Evolutionary conservation across 2,329 filamentous ascomycete genomes (phyloP).

Genomic region (Alternaria novae-zelandiae): DNA sequence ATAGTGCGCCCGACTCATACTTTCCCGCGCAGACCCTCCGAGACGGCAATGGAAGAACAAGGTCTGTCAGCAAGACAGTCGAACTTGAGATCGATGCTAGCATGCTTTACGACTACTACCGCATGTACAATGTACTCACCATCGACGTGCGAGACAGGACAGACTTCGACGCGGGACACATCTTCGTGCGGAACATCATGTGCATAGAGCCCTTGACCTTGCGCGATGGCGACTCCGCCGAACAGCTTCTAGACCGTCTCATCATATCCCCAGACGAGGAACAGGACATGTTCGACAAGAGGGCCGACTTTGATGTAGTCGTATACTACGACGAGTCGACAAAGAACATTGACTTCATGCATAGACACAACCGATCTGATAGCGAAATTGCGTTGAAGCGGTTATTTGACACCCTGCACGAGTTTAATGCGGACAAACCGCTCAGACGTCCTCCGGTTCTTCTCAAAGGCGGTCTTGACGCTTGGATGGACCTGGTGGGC

Average conservation of each 20-base stretch:
- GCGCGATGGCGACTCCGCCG: conserved; percentile 70
- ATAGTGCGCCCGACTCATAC: conserved; percentile 50
- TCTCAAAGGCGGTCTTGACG: conserved; percentile 80
- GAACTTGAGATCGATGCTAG: conserved; percentile 70
- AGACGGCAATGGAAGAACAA: conserved; percentile 32
- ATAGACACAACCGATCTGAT: conserved; percentile 52
- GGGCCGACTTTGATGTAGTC: conserved; percentile 80
- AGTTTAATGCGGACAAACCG: conserved; percentile 82
- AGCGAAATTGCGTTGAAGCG: conserved; percentile 65
- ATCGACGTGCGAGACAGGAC: conserved; percentile 85
- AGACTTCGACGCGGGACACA: conserved; percentile 86
- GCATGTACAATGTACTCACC: conserved; percentile 71
- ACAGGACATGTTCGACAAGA: conserved; percentile 72
- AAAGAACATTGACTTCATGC: conserved; percentile 64
- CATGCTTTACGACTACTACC: conserved; percentile 74
- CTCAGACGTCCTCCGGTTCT: conserved; percentile 77
- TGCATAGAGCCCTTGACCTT: conserved; percentile 86
- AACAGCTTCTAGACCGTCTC: conserved; percentile 70
- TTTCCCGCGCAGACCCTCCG: conserved; percentile 43
- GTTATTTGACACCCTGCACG: conserved; percentile 78
- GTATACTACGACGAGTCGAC: conserved; percentile 86
- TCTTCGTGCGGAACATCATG: conserved; percentile 81
- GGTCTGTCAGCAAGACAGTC: conserved; percentile 59
- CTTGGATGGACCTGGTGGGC: conserved; percentile 87
- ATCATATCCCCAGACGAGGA: conserved; percentile 77